Percentiles rank a stretch among this genome's conserved stretches.
Evolutionary conservation across 208 protist species (phyloP).

Genomic region (Phytomonas francai): DNA sequence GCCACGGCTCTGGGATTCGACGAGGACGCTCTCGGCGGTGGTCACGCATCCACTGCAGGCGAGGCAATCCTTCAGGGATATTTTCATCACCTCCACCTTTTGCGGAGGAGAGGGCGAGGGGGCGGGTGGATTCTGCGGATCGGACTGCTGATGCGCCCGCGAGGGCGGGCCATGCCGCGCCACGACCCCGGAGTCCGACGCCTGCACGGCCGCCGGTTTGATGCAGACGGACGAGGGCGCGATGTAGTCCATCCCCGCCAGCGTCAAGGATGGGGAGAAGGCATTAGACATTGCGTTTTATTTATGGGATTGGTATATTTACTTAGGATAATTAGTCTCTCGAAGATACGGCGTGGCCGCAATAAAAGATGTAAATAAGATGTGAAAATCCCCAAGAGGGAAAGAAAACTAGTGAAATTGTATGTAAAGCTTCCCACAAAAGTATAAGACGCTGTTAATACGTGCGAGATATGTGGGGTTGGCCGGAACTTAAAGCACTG

Average conservation of each 20-base stretch:
- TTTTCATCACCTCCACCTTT: constrained; percentile 48
- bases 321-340: not conserved
- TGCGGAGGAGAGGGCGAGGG: not conserved
- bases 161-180: not conserved
- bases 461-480: not conserved
- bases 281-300: constrained; percentile 3
- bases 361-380: constrained; percentile 2
- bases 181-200: not conserved
- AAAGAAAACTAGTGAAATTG: not conserved
- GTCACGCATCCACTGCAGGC: constrained; percentile 96
- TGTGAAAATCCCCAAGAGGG: not conserved
- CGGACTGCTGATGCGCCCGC: no score
- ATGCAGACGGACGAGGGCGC: constrained; percentile 71
- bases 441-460: not conserved
- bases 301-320: constrained; percentile 4
- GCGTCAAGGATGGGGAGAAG: constrained; percentile 63
- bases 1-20: constrained; percentile 63
- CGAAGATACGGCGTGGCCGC: not conserved
- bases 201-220: constrained; percentile 16
- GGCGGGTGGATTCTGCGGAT: no score
- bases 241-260: constrained; percentile 85
- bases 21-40: constrained; percentile 95
- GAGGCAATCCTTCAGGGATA: constrained; percentile 82
- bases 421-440: not conserved
- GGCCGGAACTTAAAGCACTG: not conserved